Evolutionary conservation across 805 yeast genomes (phyloP), one percentile per base, ranked within the genome.

Genomic region (Diddensiella santjacobensis): DNA sequence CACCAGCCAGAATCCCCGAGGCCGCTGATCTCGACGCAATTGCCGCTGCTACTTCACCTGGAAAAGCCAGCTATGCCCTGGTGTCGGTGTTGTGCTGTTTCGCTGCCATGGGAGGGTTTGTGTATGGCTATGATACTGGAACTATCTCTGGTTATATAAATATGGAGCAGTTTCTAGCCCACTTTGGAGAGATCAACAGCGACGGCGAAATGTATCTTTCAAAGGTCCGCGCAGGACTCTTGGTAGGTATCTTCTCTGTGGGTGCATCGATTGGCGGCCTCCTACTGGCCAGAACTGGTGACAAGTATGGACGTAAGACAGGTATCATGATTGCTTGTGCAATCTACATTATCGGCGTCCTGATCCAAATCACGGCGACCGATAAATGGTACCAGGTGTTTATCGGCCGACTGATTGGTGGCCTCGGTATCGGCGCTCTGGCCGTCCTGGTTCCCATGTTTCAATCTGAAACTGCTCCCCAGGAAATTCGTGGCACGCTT

Each of bases 101-200:
- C 54, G 74, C 78, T 45, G 83, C 83, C 22, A 78, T 79, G 56
- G 84, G 84, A 62, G 84, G 84, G 43, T 48, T 55, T 39, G 48
- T 55, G 54, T 91, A 90, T 68, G 99, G 99, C 58, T 91, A 90
- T 62, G 99, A 91, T 66, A 91, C 98, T 0, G 98, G 98, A 3
- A 80, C 84, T 51, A 78, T 80, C 60, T 78, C 83, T 3, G 84
- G 84, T 45, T 79, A 79, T 56, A 79, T 80, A 46, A 78, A 79
- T 63, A 77, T 80, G 83, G 57, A 70, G n/a, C 77, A 74, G 52
- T 80, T 72, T 63, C 54, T 64, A 43, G 49, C 56, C 22, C 67
- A 81, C 55, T 80, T 79, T 54, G 84, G 83, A n/a, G 11, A 38
- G 24, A 20, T 20, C 5, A 23, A 38, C 41, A 38, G 20, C 10